Evolutionary conservation across 352 stramenopile genomes (phyloP), one percentile per base, ranked within the genome.

Genomic region (Pythium myriotylum): DNA sequence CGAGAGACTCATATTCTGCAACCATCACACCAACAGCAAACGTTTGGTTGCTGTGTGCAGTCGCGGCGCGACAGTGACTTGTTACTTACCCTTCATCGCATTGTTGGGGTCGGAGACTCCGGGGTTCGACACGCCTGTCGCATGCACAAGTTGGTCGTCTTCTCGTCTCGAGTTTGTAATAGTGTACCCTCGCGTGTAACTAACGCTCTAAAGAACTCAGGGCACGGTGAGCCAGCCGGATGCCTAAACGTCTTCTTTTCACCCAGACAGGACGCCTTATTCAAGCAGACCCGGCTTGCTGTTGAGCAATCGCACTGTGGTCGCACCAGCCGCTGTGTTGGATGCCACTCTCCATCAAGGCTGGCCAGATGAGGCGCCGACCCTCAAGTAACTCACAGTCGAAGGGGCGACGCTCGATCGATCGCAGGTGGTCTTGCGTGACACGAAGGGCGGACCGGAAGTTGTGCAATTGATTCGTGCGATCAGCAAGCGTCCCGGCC

Each of bases 121-220:
- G 22, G 22, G 16, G 7, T 48, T 26, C 47, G 40, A 29, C 37
- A 19, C 24, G 27, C 26, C 54, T 53, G 54, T 53, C 41, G 19
- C 42, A 14, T 60, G 54, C 14, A 35, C 54, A n/a, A 22, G 27
- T 37, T n/a, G 26, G 41, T 53, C 29, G 54, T 60, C 26, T 19
- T 2, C 20, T 60, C 54, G 53, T 45, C 17, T 14, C 12, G 23
- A 53, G 54, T 60, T 60, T 41, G 54, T 60, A 60, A 60, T 53
- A 53, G 22, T 60, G 54, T 46, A 42, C 54, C 26, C 41, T 60
- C 54, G 41, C 54, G 54, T 60, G 54, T 60, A 60, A 60, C 52
- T 59, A 17, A 14, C 4, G 37, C 22, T 32, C n/a, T 17, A 9
- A 29, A n/a, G 39, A 59, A 59, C 52, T 59, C 52, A 59, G 52